Conservation (phyloP, 2,329 filamentous ascomycete genomes). For the Aureobasidium sp. region DNA sequence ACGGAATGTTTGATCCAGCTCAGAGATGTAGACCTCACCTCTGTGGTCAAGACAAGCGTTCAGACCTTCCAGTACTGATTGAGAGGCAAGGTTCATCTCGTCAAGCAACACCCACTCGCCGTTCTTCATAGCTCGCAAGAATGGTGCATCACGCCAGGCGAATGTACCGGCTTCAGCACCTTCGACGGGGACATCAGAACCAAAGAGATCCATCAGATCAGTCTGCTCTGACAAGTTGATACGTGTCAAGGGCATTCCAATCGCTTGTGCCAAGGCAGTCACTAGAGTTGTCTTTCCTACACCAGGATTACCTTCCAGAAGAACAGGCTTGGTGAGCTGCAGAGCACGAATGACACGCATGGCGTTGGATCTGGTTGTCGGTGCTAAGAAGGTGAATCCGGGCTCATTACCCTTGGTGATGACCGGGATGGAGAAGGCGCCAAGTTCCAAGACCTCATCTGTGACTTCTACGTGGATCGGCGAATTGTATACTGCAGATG, state of each 20-base stretch:
- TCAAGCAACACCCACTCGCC: slow-evolving; percentile 96
- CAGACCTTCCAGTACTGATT: slow-evolving; percentile 90
- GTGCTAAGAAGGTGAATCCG: slow-evolving; percentile 74
- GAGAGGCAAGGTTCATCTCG: slow-evolving; percentile 97
- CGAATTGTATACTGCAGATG: slow-evolving; percentile 58
- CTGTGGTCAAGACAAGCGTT: slow-evolving; percentile 96
- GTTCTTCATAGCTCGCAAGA: slow-evolving; percentile 91
- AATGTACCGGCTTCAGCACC: slow-evolving; percentile 87
- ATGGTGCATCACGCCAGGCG: slow-evolving; percentile 91
- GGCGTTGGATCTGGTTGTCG: slow-evolving; percentile 81
- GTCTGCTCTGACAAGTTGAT: slow-evolving; percentile 99
- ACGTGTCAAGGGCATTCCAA: slow-evolving; percentile 75
- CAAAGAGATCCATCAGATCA: slow-evolving; percentile 94
- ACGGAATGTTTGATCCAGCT: slow-evolving; percentile 88
- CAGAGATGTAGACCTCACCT: slow-evolving; percentile 90
- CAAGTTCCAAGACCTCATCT: slow-evolving; percentile 55
- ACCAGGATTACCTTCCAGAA: slow-evolving; percentile 94
- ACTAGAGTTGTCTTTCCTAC: slow-evolving; percentile 96
- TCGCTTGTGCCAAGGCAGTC: slow-evolving; percentile 70
- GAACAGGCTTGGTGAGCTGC: slow-evolving; percentile 81
- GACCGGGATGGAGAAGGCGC: slow-evolving; percentile 62
- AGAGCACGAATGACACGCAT: slow-evolving; percentile 87
- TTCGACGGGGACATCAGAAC: slow-evolving; percentile 91
- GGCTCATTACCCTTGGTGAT: slow-evolving; percentile 34
- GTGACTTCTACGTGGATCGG: slow-evolving; percentile 53